These are phyloP conservation scores for Tuber indicum DNA, from an alignment of 495 filamentous ascomycete species.

Conservation along the genomic window DNA sequence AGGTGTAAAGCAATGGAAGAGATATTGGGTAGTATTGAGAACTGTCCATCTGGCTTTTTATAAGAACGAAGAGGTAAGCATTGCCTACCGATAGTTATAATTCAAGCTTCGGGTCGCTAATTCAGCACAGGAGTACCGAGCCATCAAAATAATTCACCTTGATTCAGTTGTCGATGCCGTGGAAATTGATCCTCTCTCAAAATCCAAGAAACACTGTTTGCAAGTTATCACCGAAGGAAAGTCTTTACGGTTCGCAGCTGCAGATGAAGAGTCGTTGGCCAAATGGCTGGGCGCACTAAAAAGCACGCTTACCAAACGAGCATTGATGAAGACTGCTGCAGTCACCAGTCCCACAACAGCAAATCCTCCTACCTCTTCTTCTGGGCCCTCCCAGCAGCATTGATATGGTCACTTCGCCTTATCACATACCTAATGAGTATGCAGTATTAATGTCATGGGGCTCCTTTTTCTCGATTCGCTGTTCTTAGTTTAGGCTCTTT, in stretches of 20 bases:
- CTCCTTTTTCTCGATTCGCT: not conserved
- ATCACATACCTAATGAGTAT: not conserved
- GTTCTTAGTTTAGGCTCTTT: not conserved
- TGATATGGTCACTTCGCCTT: not conserved
- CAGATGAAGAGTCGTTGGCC: constrained; percentile 73
- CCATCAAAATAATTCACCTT: constrained; percentile 73
- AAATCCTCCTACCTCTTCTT: not conserved
- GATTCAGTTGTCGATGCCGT: constrained; percentile 80
- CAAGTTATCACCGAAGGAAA: constrained; percentile 94
- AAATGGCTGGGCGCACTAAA: constrained; percentile 86
- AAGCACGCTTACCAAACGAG: constrained; percentile 65
- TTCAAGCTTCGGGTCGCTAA: constrained; percentile 11
- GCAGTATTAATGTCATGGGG: not conserved
- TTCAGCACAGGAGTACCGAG: constrained; percentile 65
- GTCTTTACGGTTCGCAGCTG: constrained; percentile 77
- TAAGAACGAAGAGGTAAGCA: constrained; percentile 67
- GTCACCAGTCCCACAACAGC: not conserved
- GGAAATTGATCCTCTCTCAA: constrained; percentile 80
- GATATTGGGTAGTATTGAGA: constrained; percentile 85
- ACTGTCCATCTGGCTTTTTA: constrained; percentile 82
- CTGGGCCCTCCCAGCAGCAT: not conserved
- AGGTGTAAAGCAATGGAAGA: constrained; percentile 92
- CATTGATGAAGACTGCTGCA: constrained; percentile 18
- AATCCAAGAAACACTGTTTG: constrained; percentile 76
- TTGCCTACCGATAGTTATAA: not conserved